Evolutionary conservation across 345 rosid species (phyloP).

Genomic region (Pistacia integerrima): DNA sequence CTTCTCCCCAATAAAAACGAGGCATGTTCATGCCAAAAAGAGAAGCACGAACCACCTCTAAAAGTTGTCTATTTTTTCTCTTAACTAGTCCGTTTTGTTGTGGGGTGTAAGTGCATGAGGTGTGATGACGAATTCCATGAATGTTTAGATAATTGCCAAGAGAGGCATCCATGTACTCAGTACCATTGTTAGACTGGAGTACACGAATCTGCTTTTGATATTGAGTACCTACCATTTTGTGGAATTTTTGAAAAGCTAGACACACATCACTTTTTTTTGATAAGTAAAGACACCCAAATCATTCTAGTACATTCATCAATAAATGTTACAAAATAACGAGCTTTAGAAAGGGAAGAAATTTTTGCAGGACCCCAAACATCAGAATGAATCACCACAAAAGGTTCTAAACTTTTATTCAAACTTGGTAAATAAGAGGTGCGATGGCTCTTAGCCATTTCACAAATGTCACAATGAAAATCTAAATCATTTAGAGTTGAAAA

Average conservation of each 20-base stretch:
- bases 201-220: not conserved
- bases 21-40: not conserved
- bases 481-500: not conserved
- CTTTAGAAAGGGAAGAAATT: not conserved
- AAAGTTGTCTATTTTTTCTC: not conserved
- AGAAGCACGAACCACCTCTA: not conserved
- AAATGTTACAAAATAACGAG: constrained; percentile 6
- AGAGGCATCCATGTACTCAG: not conserved
- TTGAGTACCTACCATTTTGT: not conserved
- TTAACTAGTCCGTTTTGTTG: constrained; percentile 1
- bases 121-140: not conserved
- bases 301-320: constrained; percentile 8
- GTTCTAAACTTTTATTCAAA: not conserved
- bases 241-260: not conserved
- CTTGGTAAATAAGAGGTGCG: not conserved
- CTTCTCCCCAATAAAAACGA: too few species aligned
- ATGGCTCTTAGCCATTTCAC: constrained; percentile 7
- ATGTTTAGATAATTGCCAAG: too few species aligned
- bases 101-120: constrained; percentile 1
- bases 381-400: constrained; percentile 1
- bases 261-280: not conserved
- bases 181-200: not conserved
- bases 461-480: not conserved
- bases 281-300: not conserved
- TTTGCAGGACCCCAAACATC: constrained; percentile 2